Percentiles rank a stretch among this genome's conserved stretches.
These are phyloP conservation scores for Boletus reticuloceps DNA, from an alignment of 768 basidiomycete genomes.

Conservation along the genomic window DNA sequence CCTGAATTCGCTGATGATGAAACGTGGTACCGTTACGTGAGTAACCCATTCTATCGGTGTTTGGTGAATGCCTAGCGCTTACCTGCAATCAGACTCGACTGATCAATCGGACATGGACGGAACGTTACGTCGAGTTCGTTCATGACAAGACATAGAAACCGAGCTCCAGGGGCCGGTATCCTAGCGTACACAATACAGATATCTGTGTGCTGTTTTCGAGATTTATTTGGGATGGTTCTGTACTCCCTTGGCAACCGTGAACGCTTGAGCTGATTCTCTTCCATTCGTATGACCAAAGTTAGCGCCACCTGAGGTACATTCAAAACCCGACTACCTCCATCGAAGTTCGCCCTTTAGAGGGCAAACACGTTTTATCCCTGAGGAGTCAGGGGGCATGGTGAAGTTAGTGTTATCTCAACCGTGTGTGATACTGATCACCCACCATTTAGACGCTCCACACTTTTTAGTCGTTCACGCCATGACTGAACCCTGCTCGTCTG, in stretches of 20 bases:
- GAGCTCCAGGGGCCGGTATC: not conserved
- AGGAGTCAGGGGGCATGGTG: not conserved
- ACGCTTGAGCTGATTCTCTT: not conserved
- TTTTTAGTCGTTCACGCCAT: conserved; percentile 1
- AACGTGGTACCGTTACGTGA: conserved; percentile 34
- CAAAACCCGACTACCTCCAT: not conserved
- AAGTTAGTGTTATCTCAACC: not conserved
- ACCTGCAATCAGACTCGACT: conserved; percentile 13
- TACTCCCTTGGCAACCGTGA: not conserved
- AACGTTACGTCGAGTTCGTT: conserved; percentile 26
- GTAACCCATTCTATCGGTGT: not conserved
- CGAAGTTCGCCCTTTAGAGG: not conserved
- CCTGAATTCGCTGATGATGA: conserved; percentile 35
- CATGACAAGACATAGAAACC: conserved; percentile 4
- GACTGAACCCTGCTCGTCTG: conserved; percentile 1
- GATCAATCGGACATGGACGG: conserved; percentile 22
- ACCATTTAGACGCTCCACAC: not conserved
- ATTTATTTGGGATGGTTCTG: not conserved
- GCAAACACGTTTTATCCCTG: conserved; percentile 12
- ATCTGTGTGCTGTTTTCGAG: not conserved
- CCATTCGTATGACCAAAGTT: not conserved
- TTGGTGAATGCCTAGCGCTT: not conserved
- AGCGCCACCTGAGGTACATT: too few relatives aligned
- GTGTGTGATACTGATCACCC: not conserved
- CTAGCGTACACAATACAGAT: not conserved